Percentiles rank a stretch among this genome's conserved stretches.
Conservation (phyloP, 2,329 filamentous ascomycete genomes). For the Exophiala sp. region DNA sequence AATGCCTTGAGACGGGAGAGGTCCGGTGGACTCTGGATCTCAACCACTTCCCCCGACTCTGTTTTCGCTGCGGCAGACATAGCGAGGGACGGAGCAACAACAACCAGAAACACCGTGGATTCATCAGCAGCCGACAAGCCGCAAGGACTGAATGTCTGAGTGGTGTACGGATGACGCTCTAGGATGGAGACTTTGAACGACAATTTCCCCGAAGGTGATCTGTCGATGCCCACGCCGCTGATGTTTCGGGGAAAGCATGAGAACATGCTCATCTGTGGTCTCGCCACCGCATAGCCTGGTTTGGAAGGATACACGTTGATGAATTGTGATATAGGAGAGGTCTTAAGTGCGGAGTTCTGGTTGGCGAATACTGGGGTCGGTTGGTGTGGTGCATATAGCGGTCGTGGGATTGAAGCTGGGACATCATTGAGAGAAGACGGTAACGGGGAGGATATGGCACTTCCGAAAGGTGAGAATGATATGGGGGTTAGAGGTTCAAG, state of each 20-base stretch:
- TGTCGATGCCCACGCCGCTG: conserved; percentile 24
- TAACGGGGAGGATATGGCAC: conserved; percentile 69
- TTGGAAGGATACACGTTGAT: conserved; percentile 60
- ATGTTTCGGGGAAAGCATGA: conserved; percentile 66
- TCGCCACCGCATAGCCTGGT: conserved; percentile 41
- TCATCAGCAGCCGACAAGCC: conserved; percentile 25
- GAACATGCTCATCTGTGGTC: conserved; percentile 79
- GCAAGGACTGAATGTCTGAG: conserved; percentile 85
- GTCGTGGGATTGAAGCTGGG: conserved; percentile 33
- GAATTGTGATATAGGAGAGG: conserved; percentile 69
- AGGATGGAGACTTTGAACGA: conserved; percentile 66
- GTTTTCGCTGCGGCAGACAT: conserved; percentile 35
- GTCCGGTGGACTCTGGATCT: conserved; percentile 59
- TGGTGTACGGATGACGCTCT: conserved; percentile 88
- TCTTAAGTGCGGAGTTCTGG: conserved; percentile 84
- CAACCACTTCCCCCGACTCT: conserved; percentile 29
- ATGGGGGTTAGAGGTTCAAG: conserved; percentile 61
- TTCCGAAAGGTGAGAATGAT: conserved; percentile 73
- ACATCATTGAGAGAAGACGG: conserved; percentile 47
- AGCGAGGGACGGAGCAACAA: conserved; percentile 71
- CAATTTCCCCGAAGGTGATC: conserved; percentile 11
- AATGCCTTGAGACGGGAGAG: conserved; percentile 66
- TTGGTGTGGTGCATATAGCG: conserved; percentile 33
- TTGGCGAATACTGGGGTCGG: conserved; percentile 60
- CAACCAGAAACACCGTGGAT: conserved; percentile 60